A percentile compares a stretch with the other conserved stretches of the same genome.
phyloP scores from a whole-genome alignment of 1,284 basidiomycete genomes.

The Sanghuangporus weigelae region DNA sequence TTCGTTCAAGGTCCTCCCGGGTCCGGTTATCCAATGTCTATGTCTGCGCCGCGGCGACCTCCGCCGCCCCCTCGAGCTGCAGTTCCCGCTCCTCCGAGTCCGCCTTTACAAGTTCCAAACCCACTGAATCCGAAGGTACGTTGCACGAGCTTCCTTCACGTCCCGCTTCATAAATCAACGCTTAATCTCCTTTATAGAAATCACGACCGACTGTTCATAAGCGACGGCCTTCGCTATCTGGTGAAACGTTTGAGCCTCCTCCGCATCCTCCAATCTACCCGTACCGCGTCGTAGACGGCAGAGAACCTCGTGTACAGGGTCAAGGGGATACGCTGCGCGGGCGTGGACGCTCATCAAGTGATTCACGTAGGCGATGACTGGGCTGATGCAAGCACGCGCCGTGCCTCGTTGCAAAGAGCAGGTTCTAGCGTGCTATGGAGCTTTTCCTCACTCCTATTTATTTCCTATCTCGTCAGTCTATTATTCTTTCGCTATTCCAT shows the following conservation, averaged over 20 bases:
- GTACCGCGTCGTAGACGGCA: neutral
- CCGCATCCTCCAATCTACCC: neutral
- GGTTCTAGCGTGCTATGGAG: constrained; percentile 1
- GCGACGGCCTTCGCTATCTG: constrained; percentile 17
- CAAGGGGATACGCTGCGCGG: constrained; percentile 6
- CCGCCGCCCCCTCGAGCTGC: constrained; percentile 3
- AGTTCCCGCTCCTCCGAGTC: constrained; percentile 7
- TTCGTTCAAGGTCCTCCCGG: constrained; percentile 18
- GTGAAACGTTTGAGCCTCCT: constrained; percentile 16
- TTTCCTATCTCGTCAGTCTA: constrained; percentile 4
- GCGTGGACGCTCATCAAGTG: constrained; percentile 14
- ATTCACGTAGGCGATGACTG: constrained; percentile 14
- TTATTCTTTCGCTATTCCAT: neutral
- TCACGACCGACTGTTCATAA: constrained; percentile 15
- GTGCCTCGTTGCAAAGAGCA: constrained; percentile 2
- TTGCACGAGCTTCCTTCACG: neutral
- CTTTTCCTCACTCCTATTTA: neutral
- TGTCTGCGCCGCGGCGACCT: constrained; percentile 10
- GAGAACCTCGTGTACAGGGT: constrained; percentile 11
- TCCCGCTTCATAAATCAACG: neutral
- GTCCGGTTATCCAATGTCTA: constrained; percentile 16
- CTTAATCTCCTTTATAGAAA: constrained; percentile 5
- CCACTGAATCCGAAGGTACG: constrained; percentile 18
- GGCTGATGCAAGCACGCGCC: neutral
- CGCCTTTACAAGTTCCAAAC: constrained; percentile 9